Conservation (phyloP, 2,329 filamentous ascomycete species). For the Ilyonectria sp. region DNA sequence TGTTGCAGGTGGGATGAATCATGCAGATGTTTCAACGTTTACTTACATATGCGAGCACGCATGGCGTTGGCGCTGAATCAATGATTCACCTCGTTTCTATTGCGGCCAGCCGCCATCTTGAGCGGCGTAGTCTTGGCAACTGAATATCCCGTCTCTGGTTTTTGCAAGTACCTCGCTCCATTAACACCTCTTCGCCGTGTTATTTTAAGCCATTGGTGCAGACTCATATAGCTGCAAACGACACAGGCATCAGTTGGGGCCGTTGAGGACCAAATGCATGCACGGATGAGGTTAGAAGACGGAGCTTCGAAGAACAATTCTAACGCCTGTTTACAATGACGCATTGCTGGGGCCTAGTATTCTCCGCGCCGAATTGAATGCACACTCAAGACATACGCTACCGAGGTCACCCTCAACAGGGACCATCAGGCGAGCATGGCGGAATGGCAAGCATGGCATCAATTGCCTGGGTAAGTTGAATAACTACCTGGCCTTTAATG, state of each 20-base stretch:
- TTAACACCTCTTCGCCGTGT: neutral
- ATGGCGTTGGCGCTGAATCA: neutral
- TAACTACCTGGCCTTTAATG: neutral
- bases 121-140: neutral
- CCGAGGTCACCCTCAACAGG: neutral
- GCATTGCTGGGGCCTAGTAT: neutral
- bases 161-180: neutral
- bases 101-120: neutral
- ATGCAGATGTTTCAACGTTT: neutral
- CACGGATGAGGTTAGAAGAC: slow-evolving; percentile 1
- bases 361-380: neutral
- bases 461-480: neutral
- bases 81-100: neutral
- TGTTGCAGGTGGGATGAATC: neutral
- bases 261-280: neutral
- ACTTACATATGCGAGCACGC: neutral
- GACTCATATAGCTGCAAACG: neutral
- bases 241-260: neutral
- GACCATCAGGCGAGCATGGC: neutral
- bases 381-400: neutral
- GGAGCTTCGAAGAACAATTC: neutral
- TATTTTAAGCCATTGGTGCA: neutral
- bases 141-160: neutral
- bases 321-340: neutral
- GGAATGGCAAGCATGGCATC: neutral